Percentiles rank a stretch among this genome's conserved stretches.
These are phyloP conservation scores for Psilocybe cubensis DNA, from an alignment of 768 basidiomycete genomes.

Conservation along the genomic window DNA sequence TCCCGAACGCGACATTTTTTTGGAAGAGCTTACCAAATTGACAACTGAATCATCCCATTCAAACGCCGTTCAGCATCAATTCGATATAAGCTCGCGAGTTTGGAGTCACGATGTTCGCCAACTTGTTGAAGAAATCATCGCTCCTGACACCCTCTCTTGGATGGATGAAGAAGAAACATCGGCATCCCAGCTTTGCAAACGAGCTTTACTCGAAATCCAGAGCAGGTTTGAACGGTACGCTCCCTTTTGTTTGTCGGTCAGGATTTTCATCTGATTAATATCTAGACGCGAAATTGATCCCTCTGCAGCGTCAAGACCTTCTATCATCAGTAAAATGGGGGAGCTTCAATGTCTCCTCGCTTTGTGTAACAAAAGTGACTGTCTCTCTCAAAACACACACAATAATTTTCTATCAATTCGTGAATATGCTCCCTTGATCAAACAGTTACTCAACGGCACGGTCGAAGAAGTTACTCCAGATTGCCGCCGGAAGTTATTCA, in stretches of 20 bases:
- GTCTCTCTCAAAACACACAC: constrained; percentile 24
- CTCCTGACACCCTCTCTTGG: constrained; percentile 53
- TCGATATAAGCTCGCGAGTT: constrained; percentile 15
- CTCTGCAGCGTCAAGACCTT: constrained; percentile 32
- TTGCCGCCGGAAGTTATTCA: constrained; percentile 49
- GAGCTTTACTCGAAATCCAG: constrained; percentile 50
- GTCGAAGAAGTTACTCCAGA: constrained; percentile 46
- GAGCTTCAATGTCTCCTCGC: constrained; percentile 41
- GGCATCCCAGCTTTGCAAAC: constrained; percentile 43
- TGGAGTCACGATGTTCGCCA: constrained; percentile 39
- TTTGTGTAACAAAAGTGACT: constrained; percentile 34
- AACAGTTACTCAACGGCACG: constrained; percentile 49
- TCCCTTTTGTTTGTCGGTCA: background rate
- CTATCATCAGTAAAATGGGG: constrained; percentile 34
- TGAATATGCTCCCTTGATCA: constrained; percentile 38
- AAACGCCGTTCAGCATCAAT: constrained; percentile 10
- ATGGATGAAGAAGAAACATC: constrained; percentile 52
- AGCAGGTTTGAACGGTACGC: constrained; percentile 45
- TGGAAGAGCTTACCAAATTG: constrained; percentile 3
- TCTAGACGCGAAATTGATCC: constrained; percentile 40
- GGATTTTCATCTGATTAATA: background rate
- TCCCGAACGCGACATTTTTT: constrained; percentile 19
- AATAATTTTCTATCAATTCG: constrained; percentile 31
- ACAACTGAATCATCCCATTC: background rate
- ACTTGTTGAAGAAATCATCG: constrained; percentile 42